phyloP scores from a whole-genome alignment of 1,284 basidiomycete genomes.

The Phaffia rhodozyma region DNA sequence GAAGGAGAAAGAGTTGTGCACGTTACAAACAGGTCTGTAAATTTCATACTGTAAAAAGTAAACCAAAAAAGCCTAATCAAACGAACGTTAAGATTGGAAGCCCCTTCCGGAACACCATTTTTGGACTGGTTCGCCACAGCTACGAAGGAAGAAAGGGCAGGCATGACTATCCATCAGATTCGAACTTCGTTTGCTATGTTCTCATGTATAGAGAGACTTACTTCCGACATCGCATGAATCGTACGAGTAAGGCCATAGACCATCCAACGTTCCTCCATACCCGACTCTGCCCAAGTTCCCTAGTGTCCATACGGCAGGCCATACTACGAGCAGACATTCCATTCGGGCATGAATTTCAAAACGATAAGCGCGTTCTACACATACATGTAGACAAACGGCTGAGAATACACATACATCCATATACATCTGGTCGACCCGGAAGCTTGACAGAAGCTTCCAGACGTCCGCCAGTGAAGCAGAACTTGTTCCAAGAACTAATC shows the following conservation, averaged over 20 bases:
- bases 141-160: constrained; percentile 43
- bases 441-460: constrained; percentile 54
- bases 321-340: constrained; percentile 43
- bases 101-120: constrained; percentile 30
- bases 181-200: constrained; percentile 10
- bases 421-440: constrained; percentile 52
- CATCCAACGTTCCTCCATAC: constrained; percentile 37
- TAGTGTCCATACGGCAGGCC: constrained; percentile 37
- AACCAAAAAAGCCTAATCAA: constrained; percentile 20
- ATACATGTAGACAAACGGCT: constrained; percentile 27
- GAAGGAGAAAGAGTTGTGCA: constrained; percentile 22
- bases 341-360: constrained; percentile 29
- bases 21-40: too few species aligned
- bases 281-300: constrained; percentile 39
- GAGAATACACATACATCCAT: constrained; percentile 46
- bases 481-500: constrained; percentile 75
- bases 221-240: constrained; percentile 42
- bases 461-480: constrained; percentile 82
- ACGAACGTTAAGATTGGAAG: constrained; percentile 33
- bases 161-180: background rate
- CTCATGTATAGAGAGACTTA: constrained; percentile 37
- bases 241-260: constrained; percentile 44
- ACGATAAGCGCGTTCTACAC: constrained; percentile 69
- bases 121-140: constrained; percentile 61
- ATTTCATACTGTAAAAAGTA: too few species aligned